Evolutionary conservation across 768 basidiomycete species (phyloP).

Genomic region (Tulasnella sp.): DNA sequence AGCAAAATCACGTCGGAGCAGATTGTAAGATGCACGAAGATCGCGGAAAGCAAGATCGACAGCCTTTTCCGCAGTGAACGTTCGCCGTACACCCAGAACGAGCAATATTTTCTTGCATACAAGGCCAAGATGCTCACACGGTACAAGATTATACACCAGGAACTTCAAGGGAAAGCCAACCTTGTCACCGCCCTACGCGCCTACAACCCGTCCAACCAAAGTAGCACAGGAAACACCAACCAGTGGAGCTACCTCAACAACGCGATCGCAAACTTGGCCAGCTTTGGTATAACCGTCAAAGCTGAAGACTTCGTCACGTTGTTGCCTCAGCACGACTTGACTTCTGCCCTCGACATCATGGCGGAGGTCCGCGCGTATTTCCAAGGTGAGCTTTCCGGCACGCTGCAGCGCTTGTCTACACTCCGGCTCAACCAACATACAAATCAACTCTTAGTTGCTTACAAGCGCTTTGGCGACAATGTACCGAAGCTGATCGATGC

Average conservation of each 20-base stretch:
- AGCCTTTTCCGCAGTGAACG: no score
- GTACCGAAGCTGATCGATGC: conserved; percentile 61
- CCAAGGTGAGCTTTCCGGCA: no score
- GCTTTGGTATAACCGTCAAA: conserved; percentile 46
- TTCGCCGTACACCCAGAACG: no score
- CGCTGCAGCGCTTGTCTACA: no score
- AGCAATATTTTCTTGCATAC: no score
- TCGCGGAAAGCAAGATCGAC: no score
- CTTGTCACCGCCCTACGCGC: neutral
- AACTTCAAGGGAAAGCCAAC: neutral
- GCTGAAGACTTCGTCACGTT: conserved; percentile 26
- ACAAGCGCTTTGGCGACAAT: conserved; percentile 62
- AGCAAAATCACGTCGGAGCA: no score
- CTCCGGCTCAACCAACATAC: no score
- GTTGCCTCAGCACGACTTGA: conserved; percentile 25
- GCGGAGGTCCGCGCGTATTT: conserved; percentile 36
- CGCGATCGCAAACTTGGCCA: neutral
- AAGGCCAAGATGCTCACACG: no score
- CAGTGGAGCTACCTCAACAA: conserved; percentile 12
- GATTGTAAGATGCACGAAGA: no score
- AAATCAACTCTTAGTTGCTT: no score
- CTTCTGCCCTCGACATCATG: conserved; percentile 35
- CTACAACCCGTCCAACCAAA: neutral
- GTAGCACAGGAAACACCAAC: neutral
- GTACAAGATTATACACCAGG: no score